Evolutionary conservation across 2,329 filamentous ascomycete genomes (phyloP).

Genomic region (Talaromyces pinophilus): DNA sequence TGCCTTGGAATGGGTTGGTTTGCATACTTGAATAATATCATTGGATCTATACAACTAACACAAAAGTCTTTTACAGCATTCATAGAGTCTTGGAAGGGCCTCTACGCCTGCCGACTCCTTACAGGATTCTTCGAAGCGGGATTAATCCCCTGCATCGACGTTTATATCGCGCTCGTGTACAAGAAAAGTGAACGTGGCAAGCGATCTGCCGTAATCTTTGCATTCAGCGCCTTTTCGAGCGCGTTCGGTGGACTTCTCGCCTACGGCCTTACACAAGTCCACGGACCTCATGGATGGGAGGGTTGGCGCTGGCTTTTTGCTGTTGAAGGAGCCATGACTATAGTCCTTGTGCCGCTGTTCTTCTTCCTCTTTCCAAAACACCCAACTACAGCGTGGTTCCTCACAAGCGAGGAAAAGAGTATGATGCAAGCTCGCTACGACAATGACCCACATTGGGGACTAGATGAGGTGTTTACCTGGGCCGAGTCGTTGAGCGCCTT

Average conservation of each 20-base stretch:
- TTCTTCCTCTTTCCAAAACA: constrained; percentile 21
- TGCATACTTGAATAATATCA: constrained; percentile 13
- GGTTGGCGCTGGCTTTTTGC: constrained; percentile 37
- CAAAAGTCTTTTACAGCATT: constrained; percentile 28
- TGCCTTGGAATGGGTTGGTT: constrained; percentile 19
- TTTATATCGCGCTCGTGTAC: constrained; percentile 16
- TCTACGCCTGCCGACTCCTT: constrained; percentile 35
- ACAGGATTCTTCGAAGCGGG: constrained; percentile 29
- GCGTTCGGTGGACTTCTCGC: constrained; percentile 24
- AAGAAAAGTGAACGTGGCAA: constrained; percentile 21
- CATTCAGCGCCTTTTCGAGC: constrained; percentile 23
- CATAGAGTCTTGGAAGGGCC: constrained; percentile 34
- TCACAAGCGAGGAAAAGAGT: constrained; percentile 24
- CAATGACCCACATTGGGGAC: constrained; percentile 31
- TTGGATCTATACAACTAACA: constrained; percentile 7
- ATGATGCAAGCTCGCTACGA: constrained; percentile 33
- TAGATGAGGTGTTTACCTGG: constrained; percentile 32
- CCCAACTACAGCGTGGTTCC: constrained; percentile 35
- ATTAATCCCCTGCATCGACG: constrained; percentile 28
- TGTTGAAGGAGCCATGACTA: constrained; percentile 30
- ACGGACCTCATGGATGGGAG: constrained; percentile 21
- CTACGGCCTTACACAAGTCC: constrained; percentile 23
- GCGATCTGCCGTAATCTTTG: constrained; percentile 22
- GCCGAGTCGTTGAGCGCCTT: constrained; percentile 28
- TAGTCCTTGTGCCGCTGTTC: constrained; percentile 26